These are phyloP conservation scores for Inga oerstediana DNA, from an alignment of 306 rosid species.

Conservation along the genomic window DNA sequence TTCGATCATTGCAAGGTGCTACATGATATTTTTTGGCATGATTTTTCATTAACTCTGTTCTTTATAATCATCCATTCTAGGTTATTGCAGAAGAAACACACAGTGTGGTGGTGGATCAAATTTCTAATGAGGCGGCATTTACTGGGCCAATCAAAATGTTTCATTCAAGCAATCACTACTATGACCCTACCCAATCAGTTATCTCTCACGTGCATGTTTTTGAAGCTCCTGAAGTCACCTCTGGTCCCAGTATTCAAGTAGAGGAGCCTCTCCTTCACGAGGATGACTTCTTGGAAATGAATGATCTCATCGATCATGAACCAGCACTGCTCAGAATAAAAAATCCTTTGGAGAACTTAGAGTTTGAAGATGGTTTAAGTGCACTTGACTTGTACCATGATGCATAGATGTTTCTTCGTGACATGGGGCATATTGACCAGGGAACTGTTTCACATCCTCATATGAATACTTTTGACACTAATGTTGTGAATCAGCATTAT, in stretches of 20 bases:
- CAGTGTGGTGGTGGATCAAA: constrained; percentile 50
- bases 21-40: not conserved
- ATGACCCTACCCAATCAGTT: constrained; percentile 47
- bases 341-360: constrained; percentile 41
- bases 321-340: constrained; percentile 25
- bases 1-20: not conserved
- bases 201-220: constrained; percentile 41
- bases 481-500: constrained; percentile 38
- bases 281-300: too few species aligned
- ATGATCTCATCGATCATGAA: too few species aligned
- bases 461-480: constrained; percentile 40
- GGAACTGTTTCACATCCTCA: constrained; percentile 41
- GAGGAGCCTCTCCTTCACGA: too few species aligned
- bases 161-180: constrained; percentile 39
- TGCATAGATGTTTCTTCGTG: constrained; percentile 68
- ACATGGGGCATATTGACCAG: constrained; percentile 46
- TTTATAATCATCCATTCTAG: constrained; percentile 43
- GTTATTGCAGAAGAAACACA: constrained; percentile 54
- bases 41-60: constrained; percentile 12
- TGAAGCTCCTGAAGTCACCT: constrained; percentile 51
- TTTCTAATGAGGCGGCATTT: constrained; percentile 30
- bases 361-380: constrained; percentile 62
- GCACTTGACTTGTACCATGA: constrained; percentile 66
- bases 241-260: constrained; percentile 31
- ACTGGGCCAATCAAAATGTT: constrained; percentile 27